Percentiles rank a stretch among this genome's conserved stretches.
Conservation (phyloP, 805 yeast genomes). For the Kregervanrija delftensis region DNA sequence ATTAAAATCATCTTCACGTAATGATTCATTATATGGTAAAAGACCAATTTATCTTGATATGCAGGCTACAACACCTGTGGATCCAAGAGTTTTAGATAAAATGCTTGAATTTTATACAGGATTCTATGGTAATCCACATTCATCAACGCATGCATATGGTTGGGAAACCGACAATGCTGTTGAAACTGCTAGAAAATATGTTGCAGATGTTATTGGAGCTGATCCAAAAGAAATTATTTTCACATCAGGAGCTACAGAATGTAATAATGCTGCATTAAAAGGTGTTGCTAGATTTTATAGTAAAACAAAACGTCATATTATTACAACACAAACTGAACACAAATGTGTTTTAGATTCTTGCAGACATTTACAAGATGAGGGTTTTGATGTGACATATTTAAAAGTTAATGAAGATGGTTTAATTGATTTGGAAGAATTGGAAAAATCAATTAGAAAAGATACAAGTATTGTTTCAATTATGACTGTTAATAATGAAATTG, state of each 20-base stretch:
- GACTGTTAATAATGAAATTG: constrained; percentile 98
- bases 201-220: constrained; percentile 82
- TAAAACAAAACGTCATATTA: constrained; percentile 85
- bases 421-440: constrained; percentile 68
- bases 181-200: constrained; percentile 74
- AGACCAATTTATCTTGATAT: constrained; percentile 94
- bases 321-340: constrained; percentile 96
- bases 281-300: constrained; percentile 94
- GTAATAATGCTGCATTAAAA: constrained; percentile 89
- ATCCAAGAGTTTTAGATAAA: constrained; percentile 88
- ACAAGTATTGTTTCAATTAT: constrained; percentile 86
- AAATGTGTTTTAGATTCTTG: constrained; percentile 98
- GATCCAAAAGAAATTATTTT: constrained; percentile 95
- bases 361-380: constrained; percentile 91
- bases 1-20: constrained; percentile 37
- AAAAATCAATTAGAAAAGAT: constrained; percentile 80
- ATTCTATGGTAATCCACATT: constrained; percentile 95
- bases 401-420: constrained; percentile 80
- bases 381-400: constrained; percentile 90
- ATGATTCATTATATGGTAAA: constrained; percentile 45
- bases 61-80: constrained; percentile 98
- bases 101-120: constrained; percentile 88
- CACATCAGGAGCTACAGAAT: constrained; percentile 97
- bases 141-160: constrained; percentile 94
- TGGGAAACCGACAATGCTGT: constrained; percentile 97